A percentile compares a stretch with the other conserved stretches of the same genome.
phyloP scores from a whole-genome alignment of 768 basidiomycete genomes.

The Xerocomellus intermedius region DNA sequence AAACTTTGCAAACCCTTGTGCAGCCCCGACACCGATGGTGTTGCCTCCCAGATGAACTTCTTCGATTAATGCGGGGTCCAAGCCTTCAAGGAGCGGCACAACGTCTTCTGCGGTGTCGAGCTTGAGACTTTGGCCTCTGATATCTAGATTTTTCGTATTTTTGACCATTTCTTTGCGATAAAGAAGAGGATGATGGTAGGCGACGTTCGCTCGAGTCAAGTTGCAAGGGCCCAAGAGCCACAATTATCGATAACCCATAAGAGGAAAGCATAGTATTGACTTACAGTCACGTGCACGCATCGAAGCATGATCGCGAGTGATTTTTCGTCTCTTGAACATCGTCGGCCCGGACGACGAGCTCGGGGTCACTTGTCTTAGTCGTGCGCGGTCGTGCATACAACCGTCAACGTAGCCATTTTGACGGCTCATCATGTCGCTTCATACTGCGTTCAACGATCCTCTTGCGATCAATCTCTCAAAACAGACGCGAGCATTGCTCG shows the following conservation, averaged over 20 bases:
- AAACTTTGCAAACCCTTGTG: conserved; percentile 78
- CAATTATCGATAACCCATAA: conserved; percentile 20
- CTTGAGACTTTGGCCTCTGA: conserved; percentile 51
- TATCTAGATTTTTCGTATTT: conserved; percentile 24
- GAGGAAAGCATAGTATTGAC: conserved; percentile 9
- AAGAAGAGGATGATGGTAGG: neutral
- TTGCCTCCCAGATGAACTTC: conserved; percentile 95
- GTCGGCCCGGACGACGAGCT: conserved; percentile 1
- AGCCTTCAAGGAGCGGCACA: conserved; percentile 62
- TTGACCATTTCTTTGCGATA: conserved; percentile 16
- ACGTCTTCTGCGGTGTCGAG: conserved; percentile 76
- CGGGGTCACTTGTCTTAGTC: neutral
- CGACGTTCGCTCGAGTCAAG: neutral
- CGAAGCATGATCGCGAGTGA: neutral
- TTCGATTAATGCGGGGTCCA: conserved; percentile 67
- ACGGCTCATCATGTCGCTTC: conserved; percentile 8
- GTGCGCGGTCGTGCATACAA: neutral
- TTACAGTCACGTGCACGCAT: conserved; percentile 23
- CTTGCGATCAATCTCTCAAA: conserved; percentile 55
- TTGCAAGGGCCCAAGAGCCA: neutral
- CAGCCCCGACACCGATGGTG: conserved; percentile 90
- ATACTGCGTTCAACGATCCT: conserved; percentile 45
- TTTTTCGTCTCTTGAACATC: conserved; percentile 6
- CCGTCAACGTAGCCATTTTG: neutral
- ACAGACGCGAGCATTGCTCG: conserved; percentile 50